A percentile compares a stretch with the other conserved stretches of the same genome.
Evolutionary conservation across 345 rosid species (phyloP).

Genomic region (Syzygium jambos): DNA sequence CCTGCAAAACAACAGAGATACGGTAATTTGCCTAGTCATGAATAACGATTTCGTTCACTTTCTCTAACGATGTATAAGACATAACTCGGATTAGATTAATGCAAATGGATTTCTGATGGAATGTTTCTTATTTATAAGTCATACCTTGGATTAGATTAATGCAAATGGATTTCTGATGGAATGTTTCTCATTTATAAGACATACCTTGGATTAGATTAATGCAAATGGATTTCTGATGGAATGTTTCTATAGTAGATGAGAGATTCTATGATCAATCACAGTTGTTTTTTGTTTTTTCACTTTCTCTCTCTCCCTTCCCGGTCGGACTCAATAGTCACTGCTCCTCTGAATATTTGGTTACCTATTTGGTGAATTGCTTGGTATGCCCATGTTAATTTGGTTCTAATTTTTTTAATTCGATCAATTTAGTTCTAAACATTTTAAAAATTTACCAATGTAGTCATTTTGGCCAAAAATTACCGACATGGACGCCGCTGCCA

Average conservation of each 20-base stretch:
- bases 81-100: not conserved
- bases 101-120: not conserved
- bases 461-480: too few species aligned
- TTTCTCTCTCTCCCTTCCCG: not conserved
- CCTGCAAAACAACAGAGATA: not conserved
- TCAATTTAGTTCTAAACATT: too few species aligned
- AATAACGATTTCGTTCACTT: not conserved
- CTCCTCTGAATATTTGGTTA: not conserved
- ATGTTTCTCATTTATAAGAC: not conserved
- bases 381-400: not conserved
- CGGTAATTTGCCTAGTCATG: not conserved
- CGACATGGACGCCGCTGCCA: too few species aligned
- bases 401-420: too few species aligned
- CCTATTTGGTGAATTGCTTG: not conserved
- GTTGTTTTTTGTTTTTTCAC: not conserved
- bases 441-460: too few species aligned
- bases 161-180: not conserved
- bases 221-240: not conserved
- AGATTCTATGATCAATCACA: not conserved
- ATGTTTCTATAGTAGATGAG: not conserved
- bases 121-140: not conserved
- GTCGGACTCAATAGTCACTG: not conserved
- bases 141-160: too few species aligned
- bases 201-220: too few species aligned
- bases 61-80: too few species aligned